Evolutionary conservation across 306 rosid species (phyloP).

Genomic region (Quercus alba): DNA sequence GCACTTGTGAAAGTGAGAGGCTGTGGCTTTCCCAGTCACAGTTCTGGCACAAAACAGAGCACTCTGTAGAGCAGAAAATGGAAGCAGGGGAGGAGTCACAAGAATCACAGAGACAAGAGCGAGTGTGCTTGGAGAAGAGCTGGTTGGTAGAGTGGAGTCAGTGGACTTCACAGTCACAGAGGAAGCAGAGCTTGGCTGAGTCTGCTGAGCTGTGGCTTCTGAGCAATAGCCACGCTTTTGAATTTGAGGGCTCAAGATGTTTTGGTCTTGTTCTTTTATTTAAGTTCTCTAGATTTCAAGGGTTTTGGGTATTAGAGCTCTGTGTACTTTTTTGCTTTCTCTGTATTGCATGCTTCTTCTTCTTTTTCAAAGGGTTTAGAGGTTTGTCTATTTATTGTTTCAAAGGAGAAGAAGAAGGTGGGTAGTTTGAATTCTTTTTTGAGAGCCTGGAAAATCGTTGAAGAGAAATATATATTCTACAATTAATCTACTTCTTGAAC

Average conservation of each 20-base stretch:
- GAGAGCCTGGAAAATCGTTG: no score
- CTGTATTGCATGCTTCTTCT: no score
- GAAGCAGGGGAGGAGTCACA: conserved; percentile 72
- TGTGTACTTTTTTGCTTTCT: background rate
- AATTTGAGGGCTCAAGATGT: conserved; percentile 1
- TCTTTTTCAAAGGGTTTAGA: background rate
- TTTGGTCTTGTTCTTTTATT: background rate
- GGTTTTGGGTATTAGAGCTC: background rate
- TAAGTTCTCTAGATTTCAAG: background rate
- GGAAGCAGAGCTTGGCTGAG: conserved; percentile 79
- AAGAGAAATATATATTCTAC: no score
- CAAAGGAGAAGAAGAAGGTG: background rate
- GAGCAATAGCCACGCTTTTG: conserved; percentile 55
- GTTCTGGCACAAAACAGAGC: conserved; percentile 77
- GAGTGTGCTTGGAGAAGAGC: conserved; percentile 81
- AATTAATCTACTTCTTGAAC: no score
- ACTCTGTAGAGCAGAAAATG: conserved; percentile 68
- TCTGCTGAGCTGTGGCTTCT: conserved; percentile 62
- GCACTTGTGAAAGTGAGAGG: conserved; percentile 37
- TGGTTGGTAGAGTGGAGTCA: conserved; percentile 64
- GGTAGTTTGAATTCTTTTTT: background rate
- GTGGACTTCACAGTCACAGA: conserved; percentile 61
- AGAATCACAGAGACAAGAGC: conserved; percentile 61
- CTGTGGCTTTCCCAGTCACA: conserved; percentile 85
- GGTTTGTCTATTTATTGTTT: background rate